Evolutionary conservation across 2,329 filamentous ascomycete species (phyloP).

Genomic region (Fusarium citri): DNA sequence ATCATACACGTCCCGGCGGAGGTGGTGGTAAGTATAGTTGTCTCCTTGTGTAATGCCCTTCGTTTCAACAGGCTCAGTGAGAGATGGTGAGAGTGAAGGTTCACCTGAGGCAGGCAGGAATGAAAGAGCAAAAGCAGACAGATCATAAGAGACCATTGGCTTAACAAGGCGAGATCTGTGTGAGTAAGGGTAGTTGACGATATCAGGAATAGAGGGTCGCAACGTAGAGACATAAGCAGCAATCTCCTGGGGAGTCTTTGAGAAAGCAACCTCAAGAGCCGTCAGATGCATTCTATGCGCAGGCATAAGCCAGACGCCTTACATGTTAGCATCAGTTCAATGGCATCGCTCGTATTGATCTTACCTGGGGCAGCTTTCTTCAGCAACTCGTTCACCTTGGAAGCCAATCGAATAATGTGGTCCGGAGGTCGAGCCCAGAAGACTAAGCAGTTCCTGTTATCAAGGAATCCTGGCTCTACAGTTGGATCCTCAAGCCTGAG

Average conservation of each 20-base stretch:
- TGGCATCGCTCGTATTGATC: constrained; percentile 46
- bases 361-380: constrained; percentile 75
- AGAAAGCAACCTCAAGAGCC: constrained; percentile 85
- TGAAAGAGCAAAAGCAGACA: constrained; percentile 85
- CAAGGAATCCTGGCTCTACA: constrained; percentile 75
- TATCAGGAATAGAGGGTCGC: constrained; percentile 64
- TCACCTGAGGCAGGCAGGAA: constrained; percentile 85
- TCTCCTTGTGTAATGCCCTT: constrained; percentile 64
- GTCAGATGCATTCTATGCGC: constrained; percentile 84
- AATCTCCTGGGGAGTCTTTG: constrained; percentile 77
- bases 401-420: constrained; percentile 75
- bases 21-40: constrained; percentile 87
- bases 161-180: constrained; percentile 82
- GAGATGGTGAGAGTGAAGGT: constrained; percentile 52
- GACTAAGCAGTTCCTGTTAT: constrained; percentile 84
- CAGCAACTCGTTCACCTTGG: constrained; percentile 75
- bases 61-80: constrained; percentile 53
- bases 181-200: constrained; percentile 73
- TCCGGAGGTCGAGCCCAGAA: constrained; percentile 88
- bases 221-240: constrained; percentile 69
- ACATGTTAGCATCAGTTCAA: neutral
- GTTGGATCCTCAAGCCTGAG: constrained; percentile 73
- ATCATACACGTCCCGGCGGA: constrained; percentile 81
- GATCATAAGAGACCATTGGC: constrained; percentile 85
- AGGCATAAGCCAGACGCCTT: constrained; percentile 90